Conservation (phyloP, 2,329 filamentous ascomycete genomes). For the Trichoderma sp. region DNA sequence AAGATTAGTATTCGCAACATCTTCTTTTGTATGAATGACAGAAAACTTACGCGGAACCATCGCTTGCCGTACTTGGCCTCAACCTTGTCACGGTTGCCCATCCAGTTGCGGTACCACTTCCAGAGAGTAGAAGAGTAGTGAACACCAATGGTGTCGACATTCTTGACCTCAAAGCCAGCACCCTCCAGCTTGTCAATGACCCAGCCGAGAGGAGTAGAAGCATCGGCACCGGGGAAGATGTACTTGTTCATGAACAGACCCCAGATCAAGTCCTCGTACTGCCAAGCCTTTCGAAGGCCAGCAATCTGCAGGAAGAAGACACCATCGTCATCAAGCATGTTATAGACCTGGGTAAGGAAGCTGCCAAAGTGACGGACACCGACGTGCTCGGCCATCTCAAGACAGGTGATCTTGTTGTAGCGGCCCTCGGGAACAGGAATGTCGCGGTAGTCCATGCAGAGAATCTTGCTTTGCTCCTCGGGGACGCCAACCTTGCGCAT, state of each 20-base stretch:
- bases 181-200: conserved; percentile 83
- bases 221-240: conserved; percentile 95
- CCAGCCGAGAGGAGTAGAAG: conserved; percentile 87
- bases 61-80: conserved; percentile 91
- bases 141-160: conserved; percentile 88
- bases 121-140: conserved; percentile 97
- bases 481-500: conserved; percentile 79
- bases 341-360: conserved; percentile 84
- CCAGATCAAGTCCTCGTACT: conserved; percentile 98
- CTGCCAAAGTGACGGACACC: conserved; percentile 82
- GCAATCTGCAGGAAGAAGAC: conserved; percentile 95
- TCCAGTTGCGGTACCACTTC: conserved; percentile 99
- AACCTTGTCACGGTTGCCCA: conserved; percentile 89
- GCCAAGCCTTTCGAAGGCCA: conserved; percentile 91
- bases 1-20: neutral
- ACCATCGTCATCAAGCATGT: conserved; percentile 96
- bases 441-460: conserved; percentile 97
- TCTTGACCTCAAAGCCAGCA: conserved; percentile 74
- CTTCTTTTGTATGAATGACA: neutral
- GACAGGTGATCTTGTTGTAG: conserved; percentile 94
- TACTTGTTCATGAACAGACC: conserved; percentile 99
- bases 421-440: conserved; percentile 69
- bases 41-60: conserved; percentile 83
- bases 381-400: conserved; percentile 99
- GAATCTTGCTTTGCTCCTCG: conserved; percentile 85